Percentiles rank a stretch among this genome's conserved stretches.
phyloP scores from a whole-genome alignment of 2,329 filamentous ascomycete genomes.

The Hymenoscyphus fructigenus region DNA sequence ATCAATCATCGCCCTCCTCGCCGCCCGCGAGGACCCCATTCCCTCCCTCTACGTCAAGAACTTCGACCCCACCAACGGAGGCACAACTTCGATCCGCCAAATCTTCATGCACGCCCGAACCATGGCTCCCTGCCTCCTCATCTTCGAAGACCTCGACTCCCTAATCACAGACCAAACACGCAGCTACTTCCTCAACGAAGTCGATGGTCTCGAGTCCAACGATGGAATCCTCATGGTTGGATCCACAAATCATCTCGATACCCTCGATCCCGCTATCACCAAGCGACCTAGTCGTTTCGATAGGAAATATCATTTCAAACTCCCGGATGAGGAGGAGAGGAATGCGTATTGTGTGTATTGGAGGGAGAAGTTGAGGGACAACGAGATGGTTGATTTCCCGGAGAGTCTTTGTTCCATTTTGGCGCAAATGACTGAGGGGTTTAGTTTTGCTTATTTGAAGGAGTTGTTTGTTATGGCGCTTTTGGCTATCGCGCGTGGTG shows the following conservation, averaged over 20 bases:
- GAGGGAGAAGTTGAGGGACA: conserved; percentile 55
- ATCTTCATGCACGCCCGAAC: conserved; percentile 18
- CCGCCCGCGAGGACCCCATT: conserved; percentile 11
- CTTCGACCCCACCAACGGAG: not conserved
- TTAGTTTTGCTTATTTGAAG: conserved; percentile 70
- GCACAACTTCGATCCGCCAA: conserved; percentile 10
- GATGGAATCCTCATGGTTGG: conserved; percentile 71
- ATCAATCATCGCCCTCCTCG: conserved; percentile 18
- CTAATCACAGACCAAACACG: conserved; percentile 60
- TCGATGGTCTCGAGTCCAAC: conserved; percentile 68
- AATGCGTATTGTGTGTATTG: conserved; percentile 60
- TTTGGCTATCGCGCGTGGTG: conserved; percentile 55
- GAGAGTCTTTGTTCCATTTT: conserved; percentile 56
- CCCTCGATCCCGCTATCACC: conserved; percentile 63
- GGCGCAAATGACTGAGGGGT: conserved; percentile 59
- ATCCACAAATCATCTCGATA: conserved; percentile 64
- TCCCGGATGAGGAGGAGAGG: conserved; percentile 54
- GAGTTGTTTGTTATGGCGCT: conserved; percentile 65
- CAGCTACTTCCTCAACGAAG: conserved; percentile 71
- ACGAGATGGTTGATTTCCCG: conserved; percentile 58
- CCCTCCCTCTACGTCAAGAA: conserved; percentile 22
- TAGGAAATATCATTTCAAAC: conserved; percentile 63
- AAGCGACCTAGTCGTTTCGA: conserved; percentile 67
- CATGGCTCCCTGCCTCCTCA: conserved; percentile 65
- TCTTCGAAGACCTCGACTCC: conserved; percentile 71